Percentiles rank a stretch among this genome's conserved stretches.
These are phyloP conservation scores for Fusarium foetens DNA, from an alignment of 2,329 filamentous ascomycete species.

Conservation along the genomic window DNA sequence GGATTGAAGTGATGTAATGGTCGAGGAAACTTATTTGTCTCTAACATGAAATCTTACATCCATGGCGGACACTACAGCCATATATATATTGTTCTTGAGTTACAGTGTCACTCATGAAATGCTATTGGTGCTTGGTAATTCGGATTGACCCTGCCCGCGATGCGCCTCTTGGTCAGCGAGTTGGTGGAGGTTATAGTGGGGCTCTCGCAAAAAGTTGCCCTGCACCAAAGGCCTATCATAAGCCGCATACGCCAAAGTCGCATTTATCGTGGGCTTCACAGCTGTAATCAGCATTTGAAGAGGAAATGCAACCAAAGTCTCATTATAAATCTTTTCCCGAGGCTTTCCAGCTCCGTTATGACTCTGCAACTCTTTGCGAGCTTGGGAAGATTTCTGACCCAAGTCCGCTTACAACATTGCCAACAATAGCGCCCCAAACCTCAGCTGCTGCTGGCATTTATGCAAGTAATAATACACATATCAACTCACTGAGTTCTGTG, in stretches of 20 bases:
- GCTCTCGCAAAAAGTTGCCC: slow-evolving; percentile 22
- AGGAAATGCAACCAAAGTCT: accelerated
- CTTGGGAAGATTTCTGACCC: neutral
- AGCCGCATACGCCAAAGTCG: no score
- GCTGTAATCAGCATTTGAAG: neutral
- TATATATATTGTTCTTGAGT: neutral
- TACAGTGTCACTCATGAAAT: neutral
- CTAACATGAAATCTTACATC: neutral
- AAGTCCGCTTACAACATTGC: no score
- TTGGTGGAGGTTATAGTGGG: neutral
- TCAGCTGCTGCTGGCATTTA: no score
- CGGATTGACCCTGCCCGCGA: neutral
- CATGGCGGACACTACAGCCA: accelerated
- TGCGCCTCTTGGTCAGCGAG: neutral
- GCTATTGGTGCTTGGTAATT: slow-evolving; percentile 12
- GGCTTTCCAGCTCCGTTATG: no score
- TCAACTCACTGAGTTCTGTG: no score
- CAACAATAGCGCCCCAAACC: no score
- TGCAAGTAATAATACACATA: no score
- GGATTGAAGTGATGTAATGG: neutral
- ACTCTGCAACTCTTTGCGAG: neutral
- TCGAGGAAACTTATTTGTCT: neutral
- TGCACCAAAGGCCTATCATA: accelerated
- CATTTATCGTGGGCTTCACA: accelerated
- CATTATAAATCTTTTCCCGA: neutral